These are phyloP conservation scores for Boletus sensibilis DNA, from an alignment of 768 basidiomycete genomes.

Conservation along the genomic window DNA sequence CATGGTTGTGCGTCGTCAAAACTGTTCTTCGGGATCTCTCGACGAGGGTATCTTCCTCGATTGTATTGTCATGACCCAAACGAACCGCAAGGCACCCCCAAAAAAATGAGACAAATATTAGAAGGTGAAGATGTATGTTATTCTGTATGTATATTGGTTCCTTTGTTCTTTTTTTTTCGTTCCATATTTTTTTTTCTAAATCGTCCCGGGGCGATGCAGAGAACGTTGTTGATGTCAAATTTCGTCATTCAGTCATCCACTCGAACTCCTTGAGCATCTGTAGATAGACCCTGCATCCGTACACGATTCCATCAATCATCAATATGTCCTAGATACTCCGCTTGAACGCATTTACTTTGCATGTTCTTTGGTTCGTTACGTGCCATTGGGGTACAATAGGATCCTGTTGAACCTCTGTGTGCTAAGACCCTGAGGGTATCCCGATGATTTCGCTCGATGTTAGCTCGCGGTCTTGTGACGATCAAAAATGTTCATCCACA, in stretches of 20 bases:
- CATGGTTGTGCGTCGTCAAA: constrained; percentile 64
- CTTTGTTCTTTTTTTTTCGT: neutral
- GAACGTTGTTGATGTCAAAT: neutral
- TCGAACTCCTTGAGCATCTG: constrained; percentile 14
- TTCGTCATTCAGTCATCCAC: constrained; percentile 6
- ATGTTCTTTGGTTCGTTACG: neutral
- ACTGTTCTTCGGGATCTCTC: constrained; percentile 60
- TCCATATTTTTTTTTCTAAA: constrained; percentile 4
- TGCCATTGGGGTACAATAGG: neutral
- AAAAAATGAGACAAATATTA: neutral
- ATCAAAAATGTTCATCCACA: too few relatives aligned
- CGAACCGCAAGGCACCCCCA: neutral
- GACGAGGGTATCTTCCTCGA: constrained; percentile 8
- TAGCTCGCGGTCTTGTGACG: too few relatives aligned
- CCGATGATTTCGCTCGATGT: too few relatives aligned
- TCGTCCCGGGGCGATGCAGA: neutral
- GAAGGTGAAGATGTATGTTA: constrained; percentile 27
- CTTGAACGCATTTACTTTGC: constrained; percentile 5
- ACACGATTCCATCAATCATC: constrained; percentile 8
- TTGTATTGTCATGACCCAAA: constrained; percentile 11
- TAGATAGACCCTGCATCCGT: constrained; percentile 18
- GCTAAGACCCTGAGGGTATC: too few relatives aligned
- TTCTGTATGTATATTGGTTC: constrained; percentile 34
- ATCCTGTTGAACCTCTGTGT: neutral
- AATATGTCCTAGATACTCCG: constrained; percentile 7